A percentile compares a stretch with the other conserved stretches of the same genome.
These are phyloP conservation scores for Annulohypoxylon moriforme DNA, from an alignment of 495 filamentous ascomycete genomes.

Conservation along the genomic window DNA sequence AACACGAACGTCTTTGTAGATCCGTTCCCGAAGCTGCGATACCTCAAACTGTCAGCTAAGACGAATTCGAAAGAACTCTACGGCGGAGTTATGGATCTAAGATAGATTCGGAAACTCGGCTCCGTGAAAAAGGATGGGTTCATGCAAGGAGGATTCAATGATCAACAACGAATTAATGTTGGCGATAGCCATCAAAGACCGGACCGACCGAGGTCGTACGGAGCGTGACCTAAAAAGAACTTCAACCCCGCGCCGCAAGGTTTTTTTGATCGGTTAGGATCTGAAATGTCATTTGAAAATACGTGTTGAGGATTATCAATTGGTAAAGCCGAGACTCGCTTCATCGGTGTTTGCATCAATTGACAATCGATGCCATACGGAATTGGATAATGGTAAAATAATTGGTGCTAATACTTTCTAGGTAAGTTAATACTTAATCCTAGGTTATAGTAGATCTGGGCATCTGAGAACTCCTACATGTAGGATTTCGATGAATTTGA, in stretches of 20 bases:
- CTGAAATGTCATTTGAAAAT: not conserved
- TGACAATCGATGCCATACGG: not conserved
- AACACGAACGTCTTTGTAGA: not conserved
- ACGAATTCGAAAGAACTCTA: not conserved
- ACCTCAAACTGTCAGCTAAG: not conserved
- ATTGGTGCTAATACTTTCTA: not conserved
- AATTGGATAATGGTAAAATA: not conserved
- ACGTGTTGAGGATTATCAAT: not conserved
- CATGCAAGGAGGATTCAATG: conserved; percentile 2
- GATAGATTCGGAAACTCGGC: not conserved
- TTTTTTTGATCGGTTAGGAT: not conserved
- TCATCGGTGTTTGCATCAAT: not conserved
- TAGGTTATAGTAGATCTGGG: not conserved
- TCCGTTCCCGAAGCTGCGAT: not conserved
- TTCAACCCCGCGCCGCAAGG: not conserved
- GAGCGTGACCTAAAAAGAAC: not conserved
- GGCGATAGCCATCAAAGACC: not conserved
- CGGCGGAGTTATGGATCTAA: not conserved
- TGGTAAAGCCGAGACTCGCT: not conserved
- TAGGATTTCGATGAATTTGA: not conserved
- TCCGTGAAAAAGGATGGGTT: not conserved
- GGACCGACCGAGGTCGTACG: conserved; percentile 5
- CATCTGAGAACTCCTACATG: not conserved
- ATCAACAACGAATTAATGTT: not conserved
- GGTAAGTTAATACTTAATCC: not conserved